A percentile compares a stretch with the other conserved stretches of the same genome.
Evolutionary conservation across 257 asterid genomes (phyloP).

Genomic region (Capsicum baccatum): DNA sequence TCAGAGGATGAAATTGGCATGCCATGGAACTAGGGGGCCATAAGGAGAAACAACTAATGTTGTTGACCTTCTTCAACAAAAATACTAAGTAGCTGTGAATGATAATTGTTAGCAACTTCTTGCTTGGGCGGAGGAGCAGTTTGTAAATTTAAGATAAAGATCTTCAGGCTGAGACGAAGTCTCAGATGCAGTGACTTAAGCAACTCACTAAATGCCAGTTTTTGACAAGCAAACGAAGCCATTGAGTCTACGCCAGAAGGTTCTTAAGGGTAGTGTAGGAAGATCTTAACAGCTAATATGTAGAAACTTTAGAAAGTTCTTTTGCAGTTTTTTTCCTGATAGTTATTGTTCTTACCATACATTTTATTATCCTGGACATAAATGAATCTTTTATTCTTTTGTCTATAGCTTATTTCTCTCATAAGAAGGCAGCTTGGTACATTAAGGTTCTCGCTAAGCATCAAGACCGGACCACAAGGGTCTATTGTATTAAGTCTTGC

Average conservation of each 20-base stretch:
- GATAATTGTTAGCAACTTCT: not conserved
- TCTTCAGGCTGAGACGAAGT: slow-evolving; percentile 24
- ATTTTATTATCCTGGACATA: no score
- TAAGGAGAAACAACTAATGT: not conserved
- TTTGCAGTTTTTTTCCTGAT: not conserved
- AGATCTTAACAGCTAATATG: slow-evolving; percentile 23
- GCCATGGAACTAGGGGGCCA: not conserved
- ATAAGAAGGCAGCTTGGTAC: no score
- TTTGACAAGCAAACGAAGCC: not conserved
- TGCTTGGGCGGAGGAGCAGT: not conserved
- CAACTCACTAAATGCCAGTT: not conserved
- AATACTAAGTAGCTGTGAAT: no score
- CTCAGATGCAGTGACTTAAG: no score
- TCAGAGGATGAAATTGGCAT: slow-evolving; percentile 40
- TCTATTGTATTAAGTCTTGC: no score
- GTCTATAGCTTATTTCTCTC: no score
- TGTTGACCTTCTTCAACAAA: not conserved
- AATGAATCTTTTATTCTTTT: no score
- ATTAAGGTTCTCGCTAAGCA: no score
- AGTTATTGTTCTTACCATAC: no score
- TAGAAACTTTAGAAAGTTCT: not conserved
- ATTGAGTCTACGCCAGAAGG: not conserved
- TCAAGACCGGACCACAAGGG: no score
- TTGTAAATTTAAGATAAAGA: slow-evolving; percentile 33
- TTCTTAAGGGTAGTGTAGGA: slow-evolving; percentile 30